phyloP scores from a whole-genome alignment of 108 stramenopile genomes.

The Phaeodactylum tricornutum region DNA sequence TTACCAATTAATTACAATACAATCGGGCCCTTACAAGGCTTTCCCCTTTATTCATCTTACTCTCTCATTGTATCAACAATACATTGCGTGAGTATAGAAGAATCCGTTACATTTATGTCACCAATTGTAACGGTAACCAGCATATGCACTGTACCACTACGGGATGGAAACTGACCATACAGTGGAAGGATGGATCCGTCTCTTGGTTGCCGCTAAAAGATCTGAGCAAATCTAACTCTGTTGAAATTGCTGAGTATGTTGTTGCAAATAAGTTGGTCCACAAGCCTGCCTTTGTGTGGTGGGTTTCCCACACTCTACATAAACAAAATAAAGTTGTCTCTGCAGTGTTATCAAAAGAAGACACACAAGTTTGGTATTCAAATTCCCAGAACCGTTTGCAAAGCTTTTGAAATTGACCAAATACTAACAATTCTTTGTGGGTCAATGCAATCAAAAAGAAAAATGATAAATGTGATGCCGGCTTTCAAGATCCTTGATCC shows the following conservation, averaged over 20 bases:
- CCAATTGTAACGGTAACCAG: too few relatives aligned
- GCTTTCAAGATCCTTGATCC: too few relatives aligned
- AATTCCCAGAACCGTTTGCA: slow-evolving; percentile 17
- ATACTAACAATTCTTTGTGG: too few relatives aligned
- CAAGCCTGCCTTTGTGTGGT: slow-evolving; percentile 30
- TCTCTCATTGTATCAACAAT: too few relatives aligned
- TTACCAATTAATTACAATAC: too few relatives aligned
- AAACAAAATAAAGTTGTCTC: slow-evolving; percentile 18
- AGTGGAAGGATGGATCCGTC: slow-evolving; percentile 26
- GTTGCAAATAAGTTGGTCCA: slow-evolving; percentile 4
- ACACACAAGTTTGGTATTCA: slow-evolving; percentile 27
- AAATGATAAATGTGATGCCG: too few relatives aligned
- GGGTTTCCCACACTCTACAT: slow-evolving; percentile 20
- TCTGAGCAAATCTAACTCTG: slow-evolving; percentile 15
- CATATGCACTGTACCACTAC: too few relatives aligned
- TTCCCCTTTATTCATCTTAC: too few relatives aligned
- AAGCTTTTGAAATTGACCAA: slow-evolving; percentile 21
- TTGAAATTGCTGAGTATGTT: slow-evolving; percentile 17
- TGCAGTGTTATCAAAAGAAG: neutral
- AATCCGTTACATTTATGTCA: too few relatives aligned
- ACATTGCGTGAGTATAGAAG: too few relatives aligned
- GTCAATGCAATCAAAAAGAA: too few relatives aligned
- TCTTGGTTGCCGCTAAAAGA: slow-evolving; percentile 13
- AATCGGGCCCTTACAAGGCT: too few relatives aligned
- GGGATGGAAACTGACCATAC: slow-evolving; percentile 37